Conservation (phyloP, 352 stramenopile species). For the Phytophthora sansomeana region DNA sequence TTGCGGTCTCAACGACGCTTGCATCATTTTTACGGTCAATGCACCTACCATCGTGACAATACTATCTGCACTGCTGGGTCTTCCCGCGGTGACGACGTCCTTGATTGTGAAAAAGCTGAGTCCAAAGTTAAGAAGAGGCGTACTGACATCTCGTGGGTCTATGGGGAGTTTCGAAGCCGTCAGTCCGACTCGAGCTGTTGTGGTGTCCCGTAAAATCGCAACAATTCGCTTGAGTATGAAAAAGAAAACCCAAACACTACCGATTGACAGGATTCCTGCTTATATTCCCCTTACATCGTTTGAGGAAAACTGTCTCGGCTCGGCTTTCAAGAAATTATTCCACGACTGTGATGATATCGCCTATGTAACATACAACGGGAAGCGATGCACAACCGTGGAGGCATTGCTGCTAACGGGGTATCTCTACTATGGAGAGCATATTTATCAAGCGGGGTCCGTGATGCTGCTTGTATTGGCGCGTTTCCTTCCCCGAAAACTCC, state of each 20-base stretch:
- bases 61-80: constrained; percentile 8
- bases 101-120: constrained; percentile 22
- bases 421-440: constrained; percentile 31
- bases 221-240: constrained; percentile 14
- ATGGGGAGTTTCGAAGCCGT: constrained; percentile 3
- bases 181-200: background rate
- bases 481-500: constrained; percentile 23
- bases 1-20: constrained; percentile 28
- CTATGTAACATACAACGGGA: constrained; percentile 28
- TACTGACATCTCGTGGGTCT: background rate
- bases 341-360: constrained; percentile 37
- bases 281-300: constrained; percentile 24
- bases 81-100: constrained; percentile 13
- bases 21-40: constrained; percentile 35
- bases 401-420: constrained; percentile 25
- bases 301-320: constrained; percentile 31
- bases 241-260: constrained; percentile 8
- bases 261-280: background rate
- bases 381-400: constrained; percentile 21
- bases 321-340: constrained; percentile 28
- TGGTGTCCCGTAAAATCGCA: background rate
- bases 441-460: constrained; percentile 26
- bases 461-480: constrained; percentile 24
- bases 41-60: constrained; percentile 17
- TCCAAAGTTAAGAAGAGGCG: constrained; percentile 4